phyloP scores from a whole-genome alignment of 1,139 yeast species.

The Kodamaea fungicola region DNA sequence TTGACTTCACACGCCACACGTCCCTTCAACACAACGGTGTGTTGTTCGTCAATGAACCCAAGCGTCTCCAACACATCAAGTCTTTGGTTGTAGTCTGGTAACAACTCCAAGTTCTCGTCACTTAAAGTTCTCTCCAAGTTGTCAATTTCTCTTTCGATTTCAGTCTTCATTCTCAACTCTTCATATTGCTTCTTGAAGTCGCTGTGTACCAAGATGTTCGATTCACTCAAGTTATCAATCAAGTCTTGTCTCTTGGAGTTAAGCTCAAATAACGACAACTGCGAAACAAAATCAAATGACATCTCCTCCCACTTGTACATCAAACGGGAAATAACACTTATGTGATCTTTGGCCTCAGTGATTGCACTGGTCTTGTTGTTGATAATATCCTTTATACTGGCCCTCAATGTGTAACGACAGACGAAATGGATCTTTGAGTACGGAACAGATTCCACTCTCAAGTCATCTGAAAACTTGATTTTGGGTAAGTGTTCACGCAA shows the following conservation, averaged over 20 bases:
- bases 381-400: slow-evolving; percentile 41
- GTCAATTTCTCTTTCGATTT: slow-evolving; percentile 50
- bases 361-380: slow-evolving; percentile 43
- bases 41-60: slow-evolving; percentile 71
- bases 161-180: slow-evolving; percentile 45
- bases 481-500: slow-evolving; percentile 24
- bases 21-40: slow-evolving; percentile 81
- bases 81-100: slow-evolving; percentile 94
- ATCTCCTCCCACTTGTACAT: slow-evolving; percentile 48
- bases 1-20: slow-evolving; percentile 85
- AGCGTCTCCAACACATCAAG: slow-evolving; percentile 68
- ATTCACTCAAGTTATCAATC: slow-evolving; percentile 29
- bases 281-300: slow-evolving; percentile 41
- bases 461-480: slow-evolving; percentile 29
- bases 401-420: slow-evolving; percentile 40
- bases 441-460: slow-evolving; percentile 45
- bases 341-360: slow-evolving; percentile 38
- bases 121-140: slow-evolving; percentile 62
- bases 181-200: slow-evolving; percentile 48
- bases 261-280: slow-evolving; percentile 52
- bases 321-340: slow-evolving; percentile 34
- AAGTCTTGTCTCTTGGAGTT: slow-evolving; percentile 43
- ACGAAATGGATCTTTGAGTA: slow-evolving; percentile 49
- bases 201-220: slow-evolving; percentile 28
- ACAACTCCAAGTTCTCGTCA: slow-evolving; percentile 81